Evolutionary conservation across 2,329 filamentous ascomycete genomes (phyloP), one percentile per base, ranked within the genome.

Genomic region (Pseudocercospora crystallina): DNA sequence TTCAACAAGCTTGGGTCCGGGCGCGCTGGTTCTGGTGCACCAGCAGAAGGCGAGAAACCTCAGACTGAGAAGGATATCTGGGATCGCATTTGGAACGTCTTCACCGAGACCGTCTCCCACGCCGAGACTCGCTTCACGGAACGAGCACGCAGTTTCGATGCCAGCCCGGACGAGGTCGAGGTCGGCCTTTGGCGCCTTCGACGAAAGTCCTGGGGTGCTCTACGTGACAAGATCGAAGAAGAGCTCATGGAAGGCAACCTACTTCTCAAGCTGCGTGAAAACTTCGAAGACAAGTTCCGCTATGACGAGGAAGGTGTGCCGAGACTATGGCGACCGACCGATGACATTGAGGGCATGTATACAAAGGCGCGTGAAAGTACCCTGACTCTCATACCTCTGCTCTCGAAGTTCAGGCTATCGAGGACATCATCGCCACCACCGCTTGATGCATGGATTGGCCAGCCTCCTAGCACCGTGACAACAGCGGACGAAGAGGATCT

Each of bases 261-360:
- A 47, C 76, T 97, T 31, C 79, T 97, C 61, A 99, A 99, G 76
- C 82, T 99, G 44, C 84, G 94, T 32, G 94, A 99, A 71, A 97
- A 96, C 75, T 99, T 99, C 61, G 94, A 99, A 73, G 94, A 99
- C 75, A 96, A 96, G 73, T 99, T 99, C 81, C 86, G 94, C 58
- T 99, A 99, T 65, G 94, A 99, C 64, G 91, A 96, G 53, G 84
- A 85, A 5, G 94, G 94, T 20, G 94, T 99, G 4, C 94, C 94
- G 5, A 82, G 94, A 53, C 96, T 99, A 71, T 99, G 94, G 94
- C 85, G 91, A 17, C 94, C 94, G 1, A 91, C 86, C 1, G 94
- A 99, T 68, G 94, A 99, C 66, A 99, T 99, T 54, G 94, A 99
- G 74, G 91, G 92, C 39, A 77, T 95, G 36, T 99, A 97, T 72